Conservation (phyloP, 148 eudicot genomes). For the Bassia scoparia region DNA sequence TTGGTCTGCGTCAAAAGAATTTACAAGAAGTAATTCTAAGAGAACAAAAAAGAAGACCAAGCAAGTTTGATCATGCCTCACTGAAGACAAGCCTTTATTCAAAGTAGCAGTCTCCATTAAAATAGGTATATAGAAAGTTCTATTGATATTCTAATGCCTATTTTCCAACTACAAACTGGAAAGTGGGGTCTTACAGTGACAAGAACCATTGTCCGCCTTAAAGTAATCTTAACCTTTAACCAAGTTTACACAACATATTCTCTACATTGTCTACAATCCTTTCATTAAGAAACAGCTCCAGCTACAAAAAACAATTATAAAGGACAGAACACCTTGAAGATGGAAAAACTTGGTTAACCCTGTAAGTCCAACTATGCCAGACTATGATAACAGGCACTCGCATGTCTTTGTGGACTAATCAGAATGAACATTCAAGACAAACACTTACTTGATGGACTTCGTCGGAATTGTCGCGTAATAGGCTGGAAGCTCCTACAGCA, state of each 20-base stretch:
- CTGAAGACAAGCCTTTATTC: neutral
- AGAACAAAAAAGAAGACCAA: constrained; percentile 2
- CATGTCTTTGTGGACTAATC: neutral
- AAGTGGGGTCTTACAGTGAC: neutral
- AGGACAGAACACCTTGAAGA: neutral
- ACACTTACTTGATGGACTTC: constrained; percentile 21
- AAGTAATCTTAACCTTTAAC: neutral
- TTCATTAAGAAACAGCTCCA: neutral
- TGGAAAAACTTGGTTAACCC: too few relatives aligned
- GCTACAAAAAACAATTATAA: neutral
- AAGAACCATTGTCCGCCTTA: neutral
- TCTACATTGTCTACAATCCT: too few relatives aligned
- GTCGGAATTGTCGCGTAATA: too few relatives aligned
- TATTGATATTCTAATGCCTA: neutral
- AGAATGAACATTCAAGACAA: neutral
- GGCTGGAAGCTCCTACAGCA: constrained; percentile 11
- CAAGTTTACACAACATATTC: too few relatives aligned
- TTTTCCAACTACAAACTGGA: neutral
- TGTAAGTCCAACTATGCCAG: neutral
- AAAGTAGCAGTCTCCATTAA: neutral
- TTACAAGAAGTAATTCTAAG: neutral
- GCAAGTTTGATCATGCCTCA: neutral
- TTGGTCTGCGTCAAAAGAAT: constrained; percentile 10
- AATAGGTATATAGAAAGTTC: neutral
- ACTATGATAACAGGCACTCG: neutral